Base-by-base conservation (phyloP, 140 eudicot species). In the Bidens hawaiensis region DNA sequence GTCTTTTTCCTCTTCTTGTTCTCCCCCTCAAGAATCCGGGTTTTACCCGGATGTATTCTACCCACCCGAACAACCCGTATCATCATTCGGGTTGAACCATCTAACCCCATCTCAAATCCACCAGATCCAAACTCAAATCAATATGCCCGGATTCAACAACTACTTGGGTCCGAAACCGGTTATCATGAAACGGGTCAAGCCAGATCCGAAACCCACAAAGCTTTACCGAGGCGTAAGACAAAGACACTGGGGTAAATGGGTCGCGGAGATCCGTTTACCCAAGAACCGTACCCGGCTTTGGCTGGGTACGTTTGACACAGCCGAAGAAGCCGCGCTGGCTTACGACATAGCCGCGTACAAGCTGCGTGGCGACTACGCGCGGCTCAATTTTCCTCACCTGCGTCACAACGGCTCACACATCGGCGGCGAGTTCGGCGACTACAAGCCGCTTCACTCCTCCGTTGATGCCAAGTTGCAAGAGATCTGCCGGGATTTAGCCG, bases 161-260 rank as follows among this genome's bases (percentile, higher is more conserved):
- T 74, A 70, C 64, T 56, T 86, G 23, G 76, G 77, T 24, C 88
- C 88, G 12, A 77, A 76, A 54, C 81, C 94, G 55, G 68, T 76
- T 1, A 57, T 79, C 56, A 81, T 83, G 83, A 84, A 84, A 65
- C 84, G 73, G 41, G 25, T 66, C 24, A 82, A 81, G 34, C 60
- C 89, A 0, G 80, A 87, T 1, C 83, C 81, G 0, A 90, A 86
- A 69, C 89, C 97, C 65, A 71, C 78, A 1, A 90, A 90, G 71
- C 90, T 87, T 3, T 90, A 90, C 79, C 34, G 96, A 3, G 97
- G 97, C 0, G 97, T 90, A 15, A 75, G 97, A 48, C 96, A 90
- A 60, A 73, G 97, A 65, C 97, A 90, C 90, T 90, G 97, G 97
- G 97, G 97, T 0, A 90, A 90, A 63, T 90, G 97, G 97, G 97